Evolutionary conservation across 108 stramenopile species (phyloP), one percentile per base, ranked within the genome.

Genomic region (Pseudonitzschia delicatissima): DNA sequence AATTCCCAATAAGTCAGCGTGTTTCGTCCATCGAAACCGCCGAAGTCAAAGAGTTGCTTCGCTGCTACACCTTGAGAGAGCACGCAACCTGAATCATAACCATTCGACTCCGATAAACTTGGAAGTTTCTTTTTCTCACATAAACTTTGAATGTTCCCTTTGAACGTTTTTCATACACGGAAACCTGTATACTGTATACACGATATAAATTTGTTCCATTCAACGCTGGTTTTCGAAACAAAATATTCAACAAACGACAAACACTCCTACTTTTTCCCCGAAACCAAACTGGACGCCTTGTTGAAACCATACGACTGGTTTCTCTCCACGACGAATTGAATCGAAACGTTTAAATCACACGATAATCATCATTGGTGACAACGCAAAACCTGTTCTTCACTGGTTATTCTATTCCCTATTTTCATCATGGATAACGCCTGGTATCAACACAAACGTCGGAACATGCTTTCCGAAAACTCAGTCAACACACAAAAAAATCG

Each of bases 401-500:
- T 51, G 4, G 5, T 51, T 28, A 25, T 51, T 33, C 12, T 33
- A 8, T n/a, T 55, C 53, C 28, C 27, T 28, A 33, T 55, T 55
- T 55, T 55, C 1, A 55, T 55, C 11, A 55, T 55, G 53, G 53
- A 55, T 55, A 29, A 55, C 9, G 28, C 53, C 53, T 55, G 53
- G 53, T 55, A 33, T 55, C n/a, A 55, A 55, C 31, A 55, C 13
- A 7, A 2, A 48, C 53, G 53, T 2, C 29, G n/a, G 9, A 17
- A 31, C 28, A 29, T 27, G 27, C 29, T 31, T 17, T 33, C 53
- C 9, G 53, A 33, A 33, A 48, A 48, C 23, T 6, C 21, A 2
- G 1, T 21, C 21, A 48, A 9, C 47, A 23, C n/a, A 23, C 23
- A 55, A 27, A 12, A 55, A 33, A 31, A 25, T 55, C 13, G 31